Evolutionary conservation across 108 stramenopile genomes (phyloP).

Genomic region (Licmophora abbreviata): DNA sequence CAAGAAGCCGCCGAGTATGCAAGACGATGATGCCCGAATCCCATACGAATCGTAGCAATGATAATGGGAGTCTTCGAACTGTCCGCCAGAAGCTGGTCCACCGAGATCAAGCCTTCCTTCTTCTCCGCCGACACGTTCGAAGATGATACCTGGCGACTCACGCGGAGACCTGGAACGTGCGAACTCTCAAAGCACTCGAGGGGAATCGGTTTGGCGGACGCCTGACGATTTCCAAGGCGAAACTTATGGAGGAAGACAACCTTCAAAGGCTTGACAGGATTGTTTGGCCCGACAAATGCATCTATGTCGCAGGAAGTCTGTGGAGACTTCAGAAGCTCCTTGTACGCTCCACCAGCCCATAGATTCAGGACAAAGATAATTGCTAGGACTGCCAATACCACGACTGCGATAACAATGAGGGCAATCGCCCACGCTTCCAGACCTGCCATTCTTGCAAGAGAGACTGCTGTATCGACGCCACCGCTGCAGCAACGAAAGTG

Average conservation of each 20-base stretch:
- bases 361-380: neutral
- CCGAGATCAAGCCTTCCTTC: constrained; percentile 3
- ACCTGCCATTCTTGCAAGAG: too few relatives aligned
- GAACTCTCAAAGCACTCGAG: constrained; percentile 19
- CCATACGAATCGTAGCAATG: constrained; percentile 91
- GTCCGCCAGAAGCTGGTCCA: constrained; percentile 3
- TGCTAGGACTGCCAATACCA: constrained; percentile 3
- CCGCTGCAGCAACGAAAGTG: too few relatives aligned
- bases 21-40: constrained; percentile 92
- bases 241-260: too few relatives aligned
- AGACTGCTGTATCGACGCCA: too few relatives aligned
- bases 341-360: constrained; percentile 17
- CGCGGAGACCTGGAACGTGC: constrained; percentile 36
- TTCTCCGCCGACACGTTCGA: neutral
- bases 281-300: constrained; percentile 15
- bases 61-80: constrained; percentile 50
- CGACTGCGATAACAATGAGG: constrained; percentile 2
- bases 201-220: constrained; percentile 23
- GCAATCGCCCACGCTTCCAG: too few relatives aligned
- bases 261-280: too few relatives aligned
- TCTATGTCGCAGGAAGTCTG: constrained; percentile 31
- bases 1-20: constrained; percentile 83
- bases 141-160: constrained; percentile 15
- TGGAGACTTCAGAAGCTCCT: constrained; percentile 3
- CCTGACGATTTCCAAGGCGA: too few relatives aligned